phyloP scores from a whole-genome alignment of 345 rosid genomes.

The Cochlearia excelsa region DNA sequence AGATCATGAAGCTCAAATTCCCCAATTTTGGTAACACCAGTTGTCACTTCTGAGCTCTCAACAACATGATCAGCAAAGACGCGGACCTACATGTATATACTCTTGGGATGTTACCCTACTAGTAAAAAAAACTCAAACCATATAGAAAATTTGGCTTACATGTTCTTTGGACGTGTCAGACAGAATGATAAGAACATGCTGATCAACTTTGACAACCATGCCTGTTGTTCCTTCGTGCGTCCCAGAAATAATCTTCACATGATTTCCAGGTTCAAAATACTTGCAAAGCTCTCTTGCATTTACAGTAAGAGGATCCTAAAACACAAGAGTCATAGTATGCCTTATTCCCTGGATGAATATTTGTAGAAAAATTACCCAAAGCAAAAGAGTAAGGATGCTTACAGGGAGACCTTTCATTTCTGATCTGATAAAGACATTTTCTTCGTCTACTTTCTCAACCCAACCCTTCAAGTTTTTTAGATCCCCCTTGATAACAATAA shows the following conservation, averaged over 20 bases:
- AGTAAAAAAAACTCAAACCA: slow-evolving; percentile 7
- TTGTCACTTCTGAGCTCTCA: slow-evolving; percentile 92
- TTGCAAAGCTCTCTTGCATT: slow-evolving; percentile 88
- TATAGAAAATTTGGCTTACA: slow-evolving; percentile 45
- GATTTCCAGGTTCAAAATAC: slow-evolving; percentile 96
- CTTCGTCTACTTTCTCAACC: slow-evolving; percentile 99
- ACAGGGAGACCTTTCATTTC: slow-evolving; percentile 94
- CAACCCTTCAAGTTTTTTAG: slow-evolving; percentile 89
- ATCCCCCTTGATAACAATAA: slow-evolving; percentile 91
- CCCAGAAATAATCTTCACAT: slow-evolving; percentile 93
- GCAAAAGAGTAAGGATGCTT: slow-evolving; percentile 38
- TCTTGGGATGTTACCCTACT: neutral
- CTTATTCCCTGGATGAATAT: slow-evolving; percentile 9
- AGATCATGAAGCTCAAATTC: slow-evolving; percentile 96
- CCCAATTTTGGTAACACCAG: slow-evolving; percentile 83
- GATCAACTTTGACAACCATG: slow-evolving; percentile 97
- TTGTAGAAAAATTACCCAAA: neutral
- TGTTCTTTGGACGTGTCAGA: slow-evolving; percentile 94
- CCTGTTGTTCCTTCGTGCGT: slow-evolving; percentile 94
- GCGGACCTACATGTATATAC: slow-evolving; percentile 54
- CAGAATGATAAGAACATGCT: slow-evolving; percentile 80
- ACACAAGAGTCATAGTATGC: slow-evolving; percentile 12
- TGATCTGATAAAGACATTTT: slow-evolving; percentile 80
- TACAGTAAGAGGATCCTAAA: slow-evolving; percentile 81
- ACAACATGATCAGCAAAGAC: slow-evolving; percentile 96